Percentiles rank a stretch among this genome's conserved stretches.
Evolutionary conservation across 2,329 filamentous ascomycete species (phyloP).

Genomic region (Metarhizium guizhouense): DNA sequence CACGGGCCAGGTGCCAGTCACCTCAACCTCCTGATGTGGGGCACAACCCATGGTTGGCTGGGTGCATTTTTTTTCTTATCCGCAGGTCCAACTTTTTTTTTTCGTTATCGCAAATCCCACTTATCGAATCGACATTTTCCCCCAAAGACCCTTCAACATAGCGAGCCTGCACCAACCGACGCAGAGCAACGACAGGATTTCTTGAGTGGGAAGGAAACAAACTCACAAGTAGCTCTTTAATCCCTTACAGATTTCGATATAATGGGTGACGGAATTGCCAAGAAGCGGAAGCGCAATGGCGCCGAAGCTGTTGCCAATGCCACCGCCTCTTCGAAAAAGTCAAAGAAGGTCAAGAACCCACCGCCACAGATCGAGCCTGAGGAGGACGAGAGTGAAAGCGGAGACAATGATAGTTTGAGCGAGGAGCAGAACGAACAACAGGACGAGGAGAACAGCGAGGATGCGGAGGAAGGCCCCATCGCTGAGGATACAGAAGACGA

Average conservation of each 20-base stretch:
- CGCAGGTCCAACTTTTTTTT: constrained; percentile 8
- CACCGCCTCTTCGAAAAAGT: constrained; percentile 20
- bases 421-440: constrained; percentile 21
- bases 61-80: constrained; percentile 13
- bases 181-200: not conserved
- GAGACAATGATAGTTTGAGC: constrained; percentile 18
- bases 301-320: constrained; percentile 19
- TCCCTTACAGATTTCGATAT: constrained; percentile 4
- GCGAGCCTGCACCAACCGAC: not conserved
- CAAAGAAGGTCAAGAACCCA: constrained; percentile 33
- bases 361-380: constrained; percentile 19
- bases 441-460: constrained; percentile 18
- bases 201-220: not conserved
- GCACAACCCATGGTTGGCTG: not conserved
- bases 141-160: not conserved
- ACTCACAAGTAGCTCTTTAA: not conserved
- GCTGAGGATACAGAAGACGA: constrained; percentile 13
- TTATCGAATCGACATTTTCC: constrained; percentile 4
- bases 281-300: constrained; percentile 35
- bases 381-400: constrained; percentile 18
- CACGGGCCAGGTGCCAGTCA: not conserved
- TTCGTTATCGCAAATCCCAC: constrained; percentile 4
- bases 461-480: constrained; percentile 9
- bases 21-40: not conserved
- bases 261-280: constrained; percentile 28